Conservation (phyloP, 108 stramenopile genomes). For the Epithemia pelagica region DNA sequence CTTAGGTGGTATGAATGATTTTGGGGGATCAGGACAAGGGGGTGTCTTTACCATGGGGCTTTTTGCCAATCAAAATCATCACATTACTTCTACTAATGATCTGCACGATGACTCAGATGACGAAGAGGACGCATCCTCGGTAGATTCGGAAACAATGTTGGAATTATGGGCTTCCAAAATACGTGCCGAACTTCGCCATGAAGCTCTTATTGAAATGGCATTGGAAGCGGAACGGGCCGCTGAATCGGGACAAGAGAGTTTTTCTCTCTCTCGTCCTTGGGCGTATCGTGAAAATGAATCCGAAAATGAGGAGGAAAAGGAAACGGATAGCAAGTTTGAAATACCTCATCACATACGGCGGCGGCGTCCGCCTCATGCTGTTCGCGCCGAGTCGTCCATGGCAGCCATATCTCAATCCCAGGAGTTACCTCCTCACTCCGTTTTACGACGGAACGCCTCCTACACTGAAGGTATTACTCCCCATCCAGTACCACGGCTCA, state of each 20-base stretch:
- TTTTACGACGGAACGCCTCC: neutral
- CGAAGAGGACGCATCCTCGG: neutral
- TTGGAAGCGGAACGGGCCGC: constrained; percentile 34
- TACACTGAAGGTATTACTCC: neutral
- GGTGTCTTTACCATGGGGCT: neutral
- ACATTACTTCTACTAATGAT: no score
- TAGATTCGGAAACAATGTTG: constrained; percentile 3
- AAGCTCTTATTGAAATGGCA: constrained; percentile 30
- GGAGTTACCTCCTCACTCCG: neutral
- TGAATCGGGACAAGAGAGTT: constrained; percentile 25
- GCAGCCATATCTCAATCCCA: no score
- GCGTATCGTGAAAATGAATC: no score
- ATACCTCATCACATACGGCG: no score
- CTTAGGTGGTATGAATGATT: no score
- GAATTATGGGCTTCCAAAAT: constrained; percentile 23
- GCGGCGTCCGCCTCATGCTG: no score
- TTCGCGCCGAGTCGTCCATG: no score
- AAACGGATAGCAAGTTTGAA: neutral
- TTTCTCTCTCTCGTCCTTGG: constrained; percentile 19
- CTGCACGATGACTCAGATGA: neutral
- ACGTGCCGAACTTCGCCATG: constrained; percentile 21
- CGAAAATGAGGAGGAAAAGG: neutral
- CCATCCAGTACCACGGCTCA: neutral
- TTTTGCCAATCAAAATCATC: neutral
- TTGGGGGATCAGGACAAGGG: neutral